Percentiles rank a stretch among this genome's conserved stretches.
Conservation (phyloP, 75 land plant species). For the Picea sitchensis region DNA sequence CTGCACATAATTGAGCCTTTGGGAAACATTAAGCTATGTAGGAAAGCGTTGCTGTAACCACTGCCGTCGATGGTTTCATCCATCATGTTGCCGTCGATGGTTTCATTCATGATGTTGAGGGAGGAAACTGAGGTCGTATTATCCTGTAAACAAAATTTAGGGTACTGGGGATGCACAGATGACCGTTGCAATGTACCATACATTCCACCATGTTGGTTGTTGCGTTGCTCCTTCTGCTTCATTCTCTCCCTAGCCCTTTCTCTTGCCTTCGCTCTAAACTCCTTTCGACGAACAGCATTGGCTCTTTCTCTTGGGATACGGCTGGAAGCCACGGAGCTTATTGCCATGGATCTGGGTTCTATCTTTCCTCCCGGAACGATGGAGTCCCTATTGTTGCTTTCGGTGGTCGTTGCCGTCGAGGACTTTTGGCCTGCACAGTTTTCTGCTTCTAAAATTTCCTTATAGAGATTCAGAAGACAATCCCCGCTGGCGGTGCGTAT, state of each 20-base stretch:
- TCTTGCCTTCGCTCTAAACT: constrained; percentile 10
- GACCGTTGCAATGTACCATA: not conserved
- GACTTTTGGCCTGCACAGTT: not conserved
- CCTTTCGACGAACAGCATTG: constrained; percentile 11
- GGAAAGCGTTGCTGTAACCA: too few relatives aligned
- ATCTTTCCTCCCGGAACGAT: not conserved
- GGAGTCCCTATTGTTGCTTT: not conserved
- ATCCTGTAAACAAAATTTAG: not conserved
- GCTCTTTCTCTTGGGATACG: constrained; percentile 1
- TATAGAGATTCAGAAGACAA: too few relatives aligned
- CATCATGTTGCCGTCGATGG: not conserved
- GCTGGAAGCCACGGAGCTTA: not conserved
- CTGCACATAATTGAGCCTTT: not conserved
- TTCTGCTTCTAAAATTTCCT: too few relatives aligned
- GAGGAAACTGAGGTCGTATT: not conserved
- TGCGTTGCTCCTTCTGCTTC: constrained; percentile 6
- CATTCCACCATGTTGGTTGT: not conserved
- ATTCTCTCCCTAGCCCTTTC: constrained; percentile 5
- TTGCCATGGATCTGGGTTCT: not conserved
- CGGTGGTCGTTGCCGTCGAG: not conserved
- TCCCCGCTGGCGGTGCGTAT: too few relatives aligned
- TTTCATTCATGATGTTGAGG: not conserved
- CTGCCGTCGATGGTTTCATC: not conserved
- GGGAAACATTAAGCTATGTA: not conserved
- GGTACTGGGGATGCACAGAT: not conserved